Base-by-base conservation (phyloP, 2,329 filamentous ascomycete species). In the Aspergillus clavatus region DNA sequence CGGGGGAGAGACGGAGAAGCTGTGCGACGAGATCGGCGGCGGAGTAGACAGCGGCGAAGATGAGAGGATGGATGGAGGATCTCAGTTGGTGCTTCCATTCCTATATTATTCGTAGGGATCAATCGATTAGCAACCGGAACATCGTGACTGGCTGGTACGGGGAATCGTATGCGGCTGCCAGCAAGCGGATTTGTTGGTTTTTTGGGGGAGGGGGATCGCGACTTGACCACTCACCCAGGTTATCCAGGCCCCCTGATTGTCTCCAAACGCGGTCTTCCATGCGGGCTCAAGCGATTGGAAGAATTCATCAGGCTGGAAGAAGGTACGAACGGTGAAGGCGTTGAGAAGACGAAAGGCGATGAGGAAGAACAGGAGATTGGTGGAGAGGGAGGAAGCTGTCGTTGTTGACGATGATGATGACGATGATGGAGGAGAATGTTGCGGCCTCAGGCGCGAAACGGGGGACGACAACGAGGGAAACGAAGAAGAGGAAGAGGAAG, bases 271-370 rank as follows among this genome's bases (percentile, higher is more conserved):
- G 44, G 93, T 77, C 58, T 83, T 76, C 90, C 91, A 97, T 55
- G 93, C 93, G 42, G 93, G 91, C 72, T 98, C 93, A 36, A 97
- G 79, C 1, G 89, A 86, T 65, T 98, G 93, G 62, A 93, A 98
- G 73, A 88, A 97, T 69, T 98, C 93, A 72, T 98, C 93, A 22
- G 93, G 93, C 68, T 98, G 93, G 72, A 98, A 98, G 67, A 96
- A 98, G 16, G 93, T 97, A 54, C 80, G 76, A 46, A 94, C 75
- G 51, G 77, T 81, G 57, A 93, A 75, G 24, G 89, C 83, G 71
- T 95, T 95, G 64, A 87, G 66, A 53, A 91, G 77, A 43, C 93
- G 87, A 52, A 95, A 79, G 31, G 80, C 74, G 54, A 96, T 39
- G 14, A 75, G 62, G 43, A 64, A 65, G 18, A 72, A 57, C 42